Evolutionary conservation across 2,329 filamentous ascomycete genomes (phyloP).

Genomic region (Claviceps sp.): DNA sequence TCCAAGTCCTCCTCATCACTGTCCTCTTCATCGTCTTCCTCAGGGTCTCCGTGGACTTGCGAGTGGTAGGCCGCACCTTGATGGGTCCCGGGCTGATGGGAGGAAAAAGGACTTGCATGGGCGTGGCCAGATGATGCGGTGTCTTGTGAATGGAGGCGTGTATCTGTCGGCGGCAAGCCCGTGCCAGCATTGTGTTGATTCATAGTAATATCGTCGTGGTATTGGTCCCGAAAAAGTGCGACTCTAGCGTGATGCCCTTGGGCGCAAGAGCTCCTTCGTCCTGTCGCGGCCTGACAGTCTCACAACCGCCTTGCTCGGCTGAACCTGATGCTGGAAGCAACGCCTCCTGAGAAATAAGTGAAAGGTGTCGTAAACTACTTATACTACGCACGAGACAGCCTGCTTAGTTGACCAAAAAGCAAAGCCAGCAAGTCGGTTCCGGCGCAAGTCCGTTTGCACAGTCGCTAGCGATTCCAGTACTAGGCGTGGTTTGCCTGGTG

Average conservation of each 20-base stretch:
- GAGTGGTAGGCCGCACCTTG: neutral
- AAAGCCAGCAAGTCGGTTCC: neutral
- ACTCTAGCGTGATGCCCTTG: neutral
- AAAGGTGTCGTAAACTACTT: neutral
- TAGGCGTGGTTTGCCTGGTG: slow-evolving; percentile 2
- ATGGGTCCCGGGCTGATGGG: neutral
- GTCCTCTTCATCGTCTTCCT: slow-evolving; percentile 14
- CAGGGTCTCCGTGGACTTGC: slow-evolving; percentile 7
- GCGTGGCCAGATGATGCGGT: neutral
- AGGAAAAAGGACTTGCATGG: neutral
- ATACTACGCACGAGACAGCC: neutral
- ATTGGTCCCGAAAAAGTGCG: neutral
- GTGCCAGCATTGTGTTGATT: slow-evolving; percentile 4
- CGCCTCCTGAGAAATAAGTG: neutral
- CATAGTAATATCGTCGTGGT: neutral
- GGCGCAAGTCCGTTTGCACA: neutral
- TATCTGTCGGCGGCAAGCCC: slow-evolving; percentile 2
- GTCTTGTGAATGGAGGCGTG: slow-evolving; percentile 5
- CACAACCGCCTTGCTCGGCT: neutral
- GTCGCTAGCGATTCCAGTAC: neutral
- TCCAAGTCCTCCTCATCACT: slow-evolving; percentile 20
- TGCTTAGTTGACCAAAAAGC: neutral
- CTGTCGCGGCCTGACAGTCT: slow-evolving; percentile 2
- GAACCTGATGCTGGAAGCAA: slow-evolving; percentile 2
- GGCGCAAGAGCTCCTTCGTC: neutral